Conservation (phyloP, 495 filamentous ascomycete species). For the Penicillium roqueforti region DNA sequence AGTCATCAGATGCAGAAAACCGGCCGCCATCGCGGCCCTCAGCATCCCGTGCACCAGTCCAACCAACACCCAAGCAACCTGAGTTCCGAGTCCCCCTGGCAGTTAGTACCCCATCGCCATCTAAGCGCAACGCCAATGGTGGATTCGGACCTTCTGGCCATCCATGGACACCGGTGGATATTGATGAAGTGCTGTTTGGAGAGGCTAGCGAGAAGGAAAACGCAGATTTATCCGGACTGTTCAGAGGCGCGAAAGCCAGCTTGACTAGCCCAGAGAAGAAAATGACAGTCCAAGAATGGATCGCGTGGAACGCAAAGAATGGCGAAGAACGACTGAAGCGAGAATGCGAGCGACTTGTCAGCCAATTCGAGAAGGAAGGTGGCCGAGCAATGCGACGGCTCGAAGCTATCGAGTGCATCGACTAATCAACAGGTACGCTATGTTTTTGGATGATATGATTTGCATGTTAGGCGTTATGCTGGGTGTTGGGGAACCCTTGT, state of each 20-base stretch:
- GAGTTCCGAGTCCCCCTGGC: conserved; percentile 44
- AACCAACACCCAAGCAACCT: conserved; percentile 42
- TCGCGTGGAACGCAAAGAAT: conserved; percentile 69
- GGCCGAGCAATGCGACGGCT: conserved; percentile 67
- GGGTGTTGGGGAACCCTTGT: neutral
- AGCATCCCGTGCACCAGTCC: conserved; percentile 27
- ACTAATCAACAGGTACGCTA: conserved; percentile 26
- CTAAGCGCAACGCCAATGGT: conserved; percentile 55
- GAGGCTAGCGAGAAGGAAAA: conserved; percentile 53
- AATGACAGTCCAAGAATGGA: conserved; percentile 94
- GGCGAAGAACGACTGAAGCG: conserved; percentile 72
- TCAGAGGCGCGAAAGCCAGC: conserved; percentile 49
- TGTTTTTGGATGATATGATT: conserved; percentile 16
- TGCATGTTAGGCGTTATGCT: conserved; percentile 24
- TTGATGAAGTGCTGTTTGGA: conserved; percentile 56
- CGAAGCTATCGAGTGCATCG: conserved; percentile 64
- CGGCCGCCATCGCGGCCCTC: conserved; percentile 61
- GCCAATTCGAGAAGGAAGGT: conserved; percentile 77
- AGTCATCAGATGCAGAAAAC: conserved; percentile 80
- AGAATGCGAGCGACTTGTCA: conserved; percentile 78
- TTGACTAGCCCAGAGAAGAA: conserved; percentile 74
- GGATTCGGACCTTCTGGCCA: conserved; percentile 52
- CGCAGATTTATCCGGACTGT: conserved; percentile 39
- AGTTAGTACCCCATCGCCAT: conserved; percentile 61
- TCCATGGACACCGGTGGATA: conserved; percentile 71